Conservation (phyloP, 257 asterid genomes). For the Nicotiana sylvestris region DNA sequence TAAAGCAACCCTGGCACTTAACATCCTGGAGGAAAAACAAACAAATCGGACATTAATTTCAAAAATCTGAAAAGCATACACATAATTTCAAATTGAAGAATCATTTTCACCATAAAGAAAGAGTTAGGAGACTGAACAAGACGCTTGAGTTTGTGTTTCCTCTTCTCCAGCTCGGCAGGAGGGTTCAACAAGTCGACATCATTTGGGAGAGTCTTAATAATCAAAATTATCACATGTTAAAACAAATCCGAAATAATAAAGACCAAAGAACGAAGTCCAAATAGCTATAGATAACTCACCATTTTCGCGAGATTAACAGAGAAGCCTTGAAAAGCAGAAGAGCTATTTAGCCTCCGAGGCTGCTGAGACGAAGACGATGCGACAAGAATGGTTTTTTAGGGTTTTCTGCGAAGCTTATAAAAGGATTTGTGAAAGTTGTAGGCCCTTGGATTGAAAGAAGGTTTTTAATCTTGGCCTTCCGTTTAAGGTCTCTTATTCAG, state of each 20-base stretch:
- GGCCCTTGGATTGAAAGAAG: neutral
- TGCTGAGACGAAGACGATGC: neutral
- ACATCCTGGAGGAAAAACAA: constrained; percentile 19
- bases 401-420: neutral
- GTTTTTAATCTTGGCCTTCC: neutral
- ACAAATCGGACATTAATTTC: neutral
- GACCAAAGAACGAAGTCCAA: neutral
- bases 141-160: constrained; percentile 32
- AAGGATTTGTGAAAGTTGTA: neutral
- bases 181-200: constrained; percentile 33
- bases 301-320: neutral
- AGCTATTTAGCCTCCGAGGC: neutral
- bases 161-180: constrained; percentile 19
- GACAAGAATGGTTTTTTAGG: neutral
- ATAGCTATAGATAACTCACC: neutral
- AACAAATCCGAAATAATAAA: neutral
- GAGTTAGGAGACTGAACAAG: constrained; percentile 28
- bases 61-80: neutral
- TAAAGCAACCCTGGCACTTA: constrained; percentile 35
- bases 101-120: constrained; percentile 21
- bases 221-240: neutral
- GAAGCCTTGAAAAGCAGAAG: neutral
- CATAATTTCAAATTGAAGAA: neutral
- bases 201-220: constrained; percentile 23
- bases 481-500: neutral